These are phyloP conservation scores for Trichoderma erinaceum DNA, from an alignment of 495 filamentous ascomycete genomes.

Conservation along the genomic window DNA sequence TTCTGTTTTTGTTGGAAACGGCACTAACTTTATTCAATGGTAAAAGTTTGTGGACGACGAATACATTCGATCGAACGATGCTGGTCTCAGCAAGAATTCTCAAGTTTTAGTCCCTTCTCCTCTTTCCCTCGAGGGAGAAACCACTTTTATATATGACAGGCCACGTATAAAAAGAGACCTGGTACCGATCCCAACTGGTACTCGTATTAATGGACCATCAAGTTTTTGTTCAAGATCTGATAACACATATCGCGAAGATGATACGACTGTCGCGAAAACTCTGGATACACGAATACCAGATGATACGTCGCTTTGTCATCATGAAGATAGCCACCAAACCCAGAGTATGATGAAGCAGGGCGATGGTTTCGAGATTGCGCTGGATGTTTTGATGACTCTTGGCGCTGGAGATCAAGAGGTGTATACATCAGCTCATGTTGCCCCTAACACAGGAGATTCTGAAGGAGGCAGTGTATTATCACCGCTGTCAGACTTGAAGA, in stretches of 20 bases:
- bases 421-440: neutral
- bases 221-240: neutral
- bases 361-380: constrained; percentile 16
- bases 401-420: neutral
- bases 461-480: neutral
- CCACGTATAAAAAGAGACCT: neutral
- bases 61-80: neutral
- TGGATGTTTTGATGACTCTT: constrained; percentile 16
- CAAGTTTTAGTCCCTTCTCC: neutral
- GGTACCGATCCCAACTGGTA: neutral
- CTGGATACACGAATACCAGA: neutral
- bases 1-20: neutral
- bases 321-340: neutral
- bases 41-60: neutral
- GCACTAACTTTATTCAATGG: neutral
- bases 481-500: neutral
- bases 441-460: neutral
- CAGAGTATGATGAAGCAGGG: neutral
- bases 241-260: neutral
- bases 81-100: neutral
- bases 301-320: neutral
- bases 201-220: neutral
- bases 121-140: neutral
- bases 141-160: neutral
- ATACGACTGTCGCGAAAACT: neutral